A percentile compares a stretch with the other conserved stretches of the same genome.
Conservation (phyloP, 139 green algal species). For the Mychonastes homosphaera region DNA sequence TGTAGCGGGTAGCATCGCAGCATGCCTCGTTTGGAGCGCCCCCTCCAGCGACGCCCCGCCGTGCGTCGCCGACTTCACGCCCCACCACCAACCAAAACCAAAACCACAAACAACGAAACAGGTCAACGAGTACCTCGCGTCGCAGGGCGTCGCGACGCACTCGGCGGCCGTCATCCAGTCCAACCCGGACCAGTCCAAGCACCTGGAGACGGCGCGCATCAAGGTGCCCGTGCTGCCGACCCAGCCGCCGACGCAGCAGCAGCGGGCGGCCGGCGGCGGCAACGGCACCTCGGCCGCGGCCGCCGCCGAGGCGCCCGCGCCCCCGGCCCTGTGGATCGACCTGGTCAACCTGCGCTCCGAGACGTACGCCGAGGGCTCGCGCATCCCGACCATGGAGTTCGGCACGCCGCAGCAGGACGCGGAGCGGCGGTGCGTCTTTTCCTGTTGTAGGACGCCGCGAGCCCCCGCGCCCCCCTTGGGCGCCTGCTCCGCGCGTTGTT, state of each 20-base stretch:
- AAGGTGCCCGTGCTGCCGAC: constrained; percentile 32
- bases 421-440: constrained; percentile 13
- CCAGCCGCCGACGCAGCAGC: background rate
- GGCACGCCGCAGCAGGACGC: constrained; percentile 64
- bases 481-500: too few species aligned
- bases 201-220: constrained; percentile 94
- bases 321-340: constrained; percentile 77
- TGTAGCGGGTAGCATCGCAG: background rate
- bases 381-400: constrained; percentile 88
- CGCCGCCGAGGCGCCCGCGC: too few species aligned
- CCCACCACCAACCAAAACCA: too few species aligned
- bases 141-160: constrained; percentile 39
- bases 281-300: too few species aligned
- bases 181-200: constrained; percentile 98
- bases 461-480: too few species aligned
- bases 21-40: background rate
- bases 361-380: constrained; percentile 71
- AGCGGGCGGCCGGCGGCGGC: too few species aligned
- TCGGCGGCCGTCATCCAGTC: constrained; percentile 71
- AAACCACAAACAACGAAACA: constrained; percentile 2
- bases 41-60: too few species aligned
- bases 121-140: constrained; percentile 70
- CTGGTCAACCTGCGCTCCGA: constrained; percentile 94
- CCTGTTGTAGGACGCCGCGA: too few species aligned
- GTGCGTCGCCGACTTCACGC: too few species aligned